Base-by-base conservation (phyloP, 2,329 filamentous ascomycete species). In the Parascedosporium putredinis region DNA sequence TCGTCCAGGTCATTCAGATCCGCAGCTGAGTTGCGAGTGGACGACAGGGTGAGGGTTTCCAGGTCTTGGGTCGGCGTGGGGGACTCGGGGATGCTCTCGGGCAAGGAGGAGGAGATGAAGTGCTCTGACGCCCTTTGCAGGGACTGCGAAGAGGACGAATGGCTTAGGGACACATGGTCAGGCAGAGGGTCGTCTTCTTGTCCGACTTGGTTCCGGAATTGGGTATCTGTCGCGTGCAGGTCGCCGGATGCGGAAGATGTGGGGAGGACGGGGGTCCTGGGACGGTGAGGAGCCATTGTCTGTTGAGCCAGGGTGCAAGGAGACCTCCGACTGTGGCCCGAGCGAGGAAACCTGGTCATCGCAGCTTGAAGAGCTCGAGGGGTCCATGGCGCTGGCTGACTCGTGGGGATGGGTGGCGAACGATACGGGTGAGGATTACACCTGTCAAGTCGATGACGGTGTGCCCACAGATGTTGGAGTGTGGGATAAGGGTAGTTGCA, bases 381-480 rank as follows among this genome's bases (percentile, higher is more conserved):
- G 34, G 29, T 43, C 47, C 47, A 49, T 49, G 47, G 20, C 20
- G 47, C 42, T 33, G 36, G 9, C 16, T 31, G 24, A 25, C n/a
- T 31, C 27, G 27, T 31, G 27, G n/a, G n/a, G n/a, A 10, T 34
- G 33, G 20, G 36, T 49, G 47, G 47, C 47, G 25, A 43, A 25
- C 12, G 18, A 20, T 20, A 10, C 16, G 23, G 20, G 18, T 16
- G 38, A 10, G 20, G 20, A 20, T 20, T 42, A 20, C 16, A 22
- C 10, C 20, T 42, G 38, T 5, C 27, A 31, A 22, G 10, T 6
- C 23, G n/a, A 42, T 16, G 27, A 7, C 27, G 27, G 27, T 12
- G 27, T 31, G 6, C 7, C 27, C 12, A 6, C 27, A 31, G 27
- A 31, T 31, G 27, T 12, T 7, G 27, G 27, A 31, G 27, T 31